Percentiles rank a stretch among this genome's conserved stretches.
Conservation (phyloP, 176 grass and related monocot species). For the Canna indica region DNA sequence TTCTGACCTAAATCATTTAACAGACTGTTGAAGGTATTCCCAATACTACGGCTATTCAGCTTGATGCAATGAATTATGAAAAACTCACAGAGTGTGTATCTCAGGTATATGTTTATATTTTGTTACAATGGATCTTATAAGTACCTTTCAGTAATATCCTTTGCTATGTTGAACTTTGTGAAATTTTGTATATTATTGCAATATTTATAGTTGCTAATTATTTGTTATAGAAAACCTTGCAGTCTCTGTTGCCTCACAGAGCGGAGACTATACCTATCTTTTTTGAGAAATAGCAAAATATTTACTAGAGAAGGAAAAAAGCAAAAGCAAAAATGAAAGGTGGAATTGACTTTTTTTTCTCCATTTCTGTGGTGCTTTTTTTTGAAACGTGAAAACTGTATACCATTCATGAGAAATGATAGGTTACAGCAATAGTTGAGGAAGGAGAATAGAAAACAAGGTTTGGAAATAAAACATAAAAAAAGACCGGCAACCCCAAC, state of each 20-base stretch:
- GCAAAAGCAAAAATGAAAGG: too few relatives aligned
- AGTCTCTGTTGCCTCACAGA: neutral
- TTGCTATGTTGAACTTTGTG: neutral
- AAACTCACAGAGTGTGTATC: constrained; percentile 60
- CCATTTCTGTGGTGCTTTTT: too few relatives aligned
- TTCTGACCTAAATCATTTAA: constrained; percentile 23
- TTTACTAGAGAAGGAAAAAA: too few relatives aligned
- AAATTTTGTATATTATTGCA: too few relatives aligned
- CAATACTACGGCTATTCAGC: constrained; percentile 68
- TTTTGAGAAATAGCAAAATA: too few relatives aligned
- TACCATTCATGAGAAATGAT: too few relatives aligned
- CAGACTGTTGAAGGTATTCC: constrained; percentile 76
- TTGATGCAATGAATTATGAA: constrained; percentile 61
- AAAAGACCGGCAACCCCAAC: too few relatives aligned
- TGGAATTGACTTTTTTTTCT: too few relatives aligned
- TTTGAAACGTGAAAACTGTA: too few relatives aligned
- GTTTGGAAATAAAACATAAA: too few relatives aligned
- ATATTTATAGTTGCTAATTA: neutral
- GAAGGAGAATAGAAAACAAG: too few relatives aligned
- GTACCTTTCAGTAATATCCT: neutral
- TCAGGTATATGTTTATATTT: constrained; percentile 35
- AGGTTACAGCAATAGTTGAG: too few relatives aligned
- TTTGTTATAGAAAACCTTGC: neutral
- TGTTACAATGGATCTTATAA: neutral
- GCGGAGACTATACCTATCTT: neutral